Base-by-base conservation (phyloP, 257 asterid species). In the Solanum virginianum region DNA sequence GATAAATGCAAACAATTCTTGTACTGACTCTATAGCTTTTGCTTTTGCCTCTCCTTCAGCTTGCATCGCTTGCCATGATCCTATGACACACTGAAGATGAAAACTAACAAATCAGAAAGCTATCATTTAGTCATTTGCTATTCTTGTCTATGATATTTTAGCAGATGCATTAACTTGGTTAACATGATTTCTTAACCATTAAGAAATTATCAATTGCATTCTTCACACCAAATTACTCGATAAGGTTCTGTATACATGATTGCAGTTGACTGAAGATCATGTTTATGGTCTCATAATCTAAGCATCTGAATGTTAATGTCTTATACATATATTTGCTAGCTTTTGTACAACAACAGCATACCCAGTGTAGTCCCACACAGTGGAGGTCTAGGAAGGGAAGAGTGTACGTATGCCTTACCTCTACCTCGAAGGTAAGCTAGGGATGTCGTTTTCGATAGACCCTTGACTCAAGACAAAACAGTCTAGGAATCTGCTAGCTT, bases 21-120 rank as follows among this genome's bases (percentile, higher is more conserved):
- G 85, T 63, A 92, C 88, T 1, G 89, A 80, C 56, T 75, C 88
- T 55, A 88, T 57, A 20, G 90, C 90, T 18, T 66, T 84, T 81
- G 69, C 87, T 84, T 88, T 87, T 80, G 83, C 87, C 24, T 88
- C 84, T 43, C 88, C 91, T 85, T 86, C 86, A 2, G 84, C 87
- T 22, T n/a, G 63, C 84, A 79, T 68, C 43, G 92, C 91, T 86
- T 84, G 83, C 87, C 86, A 88, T 29, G 80, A 87, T 20, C 86
- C 84, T 51, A 59, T 43, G 20, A 89, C 87, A 70, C 84, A 85
- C 90, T 91, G 89, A 8, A 79, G 22, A 15, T 36, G 63, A 47
- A 41, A 45, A 57, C 4, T 22, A 49, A 49, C 62, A 47, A 47
- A 14, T 22, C 45, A 75, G 81, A 75, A 22, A 17, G 43, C 45